Base-by-base conservation (phyloP, 306 rosid species). In the Cyclanthera cordifolia region DNA sequence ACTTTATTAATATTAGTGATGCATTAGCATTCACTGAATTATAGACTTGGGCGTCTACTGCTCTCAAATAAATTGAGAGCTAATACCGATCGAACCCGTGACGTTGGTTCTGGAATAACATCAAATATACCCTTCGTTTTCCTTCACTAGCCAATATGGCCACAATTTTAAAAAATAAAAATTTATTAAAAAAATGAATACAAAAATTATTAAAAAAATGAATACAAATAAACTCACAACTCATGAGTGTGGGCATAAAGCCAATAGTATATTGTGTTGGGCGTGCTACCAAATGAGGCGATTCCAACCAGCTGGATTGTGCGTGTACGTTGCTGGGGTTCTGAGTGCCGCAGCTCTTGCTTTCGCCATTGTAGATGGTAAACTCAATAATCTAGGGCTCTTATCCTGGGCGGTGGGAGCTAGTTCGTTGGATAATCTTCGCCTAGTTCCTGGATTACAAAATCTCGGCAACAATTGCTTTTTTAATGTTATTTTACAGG, bases 401-500 rank as follows among this genome's bases (percentile, higher is more conserved):
- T 72, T 80, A 6, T 70, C 78, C 1, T 86, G 88, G 87, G 49
- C 72, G 27, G 67, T 23, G 20, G 20, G 41, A 23, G 27, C 72
- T 27, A 45, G 41, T 75, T 37, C 49, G 54, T 20, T 55, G 3
- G 69, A 79, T 72, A 79, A 80, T 4, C 53, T 73, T 47, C 41
- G 53, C 11, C 69, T 70, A 48, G 77, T 89, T 15, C 95, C 96
- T 3, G 96, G 98, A 2, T 81, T 93, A 81, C 91, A 83, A 24
- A 93, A 93, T 65, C 88, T 89, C 19, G 85, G 77, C 15, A 93
- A 86, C 69, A 93, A 89, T 82, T 93, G 96, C 28, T 93, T 85
- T 55, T 85, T 93, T 39, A 87, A 93, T 73, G 96, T 89, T 7
- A 83, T 93, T 83, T 79, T 93, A 70, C 96, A 92, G 96, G 95